Evolutionary conservation across 768 basidiomycete genomes (phyloP).

Genomic region (Lyophyllum decastes): DNA sequence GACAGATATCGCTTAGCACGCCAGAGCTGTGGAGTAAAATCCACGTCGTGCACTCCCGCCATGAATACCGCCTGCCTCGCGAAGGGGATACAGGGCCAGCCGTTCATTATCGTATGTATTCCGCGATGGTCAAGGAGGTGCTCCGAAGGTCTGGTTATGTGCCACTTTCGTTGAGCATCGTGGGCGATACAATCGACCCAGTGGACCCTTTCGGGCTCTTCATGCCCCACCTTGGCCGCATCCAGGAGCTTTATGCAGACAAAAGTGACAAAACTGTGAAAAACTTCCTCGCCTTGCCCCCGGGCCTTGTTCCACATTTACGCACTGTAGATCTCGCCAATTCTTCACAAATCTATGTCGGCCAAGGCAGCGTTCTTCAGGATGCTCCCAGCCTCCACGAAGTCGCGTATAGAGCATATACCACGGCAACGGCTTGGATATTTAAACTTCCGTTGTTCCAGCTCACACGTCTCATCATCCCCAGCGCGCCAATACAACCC

Average conservation of each 20-base stretch:
- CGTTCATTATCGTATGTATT: not conserved
- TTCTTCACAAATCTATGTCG: not conserved
- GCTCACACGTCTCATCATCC: conserved; percentile 5
- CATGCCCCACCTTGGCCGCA: conserved; percentile 1
- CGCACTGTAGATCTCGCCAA: not conserved
- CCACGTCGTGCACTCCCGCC: not conserved
- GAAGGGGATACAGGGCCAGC: no score
- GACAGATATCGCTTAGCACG: not conserved
- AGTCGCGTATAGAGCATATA: not conserved
- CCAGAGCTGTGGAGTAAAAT: conserved; percentile 9
- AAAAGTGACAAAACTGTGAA: not conserved
- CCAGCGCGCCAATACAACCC: not conserved
- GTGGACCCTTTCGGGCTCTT: not conserved
- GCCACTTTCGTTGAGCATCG: conserved; percentile 2
- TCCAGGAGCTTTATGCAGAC: not conserved
- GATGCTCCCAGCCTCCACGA: not conserved
- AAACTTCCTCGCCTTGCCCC: not conserved
- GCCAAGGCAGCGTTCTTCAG: not conserved
- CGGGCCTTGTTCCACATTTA: not conserved
- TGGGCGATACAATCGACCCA: not conserved
- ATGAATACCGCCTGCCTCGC: not conserved
- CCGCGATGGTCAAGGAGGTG: not conserved
- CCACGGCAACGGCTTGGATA: not conserved
- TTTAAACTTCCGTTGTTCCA: conserved; percentile 4
- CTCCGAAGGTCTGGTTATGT: not conserved